Percentiles rank a stretch among this genome's conserved stretches.
Evolutionary conservation across 176 grass and related monocot genomes (phyloP).

Genomic region (Phoenix dactylifera): DNA sequence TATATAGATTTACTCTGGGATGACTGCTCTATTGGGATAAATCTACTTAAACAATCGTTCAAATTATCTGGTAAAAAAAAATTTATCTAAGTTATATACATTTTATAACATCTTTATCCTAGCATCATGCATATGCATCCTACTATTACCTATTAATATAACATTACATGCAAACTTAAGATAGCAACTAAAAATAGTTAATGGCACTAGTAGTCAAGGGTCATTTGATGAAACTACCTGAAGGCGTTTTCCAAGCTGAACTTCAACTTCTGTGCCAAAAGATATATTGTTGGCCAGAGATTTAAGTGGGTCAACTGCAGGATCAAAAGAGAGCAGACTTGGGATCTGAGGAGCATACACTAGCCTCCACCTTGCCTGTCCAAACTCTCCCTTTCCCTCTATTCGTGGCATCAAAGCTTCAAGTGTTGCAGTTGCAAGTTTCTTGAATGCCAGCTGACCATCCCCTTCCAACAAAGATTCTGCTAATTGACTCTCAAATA

Average conservation of each 20-base stretch:
- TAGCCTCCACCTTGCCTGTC: conserved; percentile 85
- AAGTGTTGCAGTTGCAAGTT: conserved; percentile 85
- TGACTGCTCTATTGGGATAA: background rate
- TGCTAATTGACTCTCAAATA: conserved; percentile 85
- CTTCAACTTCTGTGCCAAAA: conserved; percentile 91
- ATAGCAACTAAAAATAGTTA: too few species aligned
- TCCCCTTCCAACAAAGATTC: conserved; percentile 90
- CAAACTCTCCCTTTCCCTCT: conserved; percentile 93
- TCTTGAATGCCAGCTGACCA: conserved; percentile 94
- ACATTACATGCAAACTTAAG: too few species aligned
- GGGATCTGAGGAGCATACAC: conserved; percentile 92
- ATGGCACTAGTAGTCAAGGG: too few species aligned
- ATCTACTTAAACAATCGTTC: too few species aligned
- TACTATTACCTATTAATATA: too few species aligned
- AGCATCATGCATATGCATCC: too few species aligned
- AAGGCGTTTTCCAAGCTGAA: conserved; percentile 82
- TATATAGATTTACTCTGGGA: background rate
- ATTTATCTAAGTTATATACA: too few species aligned
- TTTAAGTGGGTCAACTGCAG: conserved; percentile 87
- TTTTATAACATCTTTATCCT: too few species aligned
- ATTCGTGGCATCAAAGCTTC: conserved; percentile 97
- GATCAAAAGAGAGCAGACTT: conserved; percentile 88
- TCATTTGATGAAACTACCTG: conserved; percentile 33
- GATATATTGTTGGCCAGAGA: conserved; percentile 95
- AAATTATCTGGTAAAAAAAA: too few species aligned